phyloP scores from a whole-genome alignment of 1,284 basidiomycete species.

The Heterobasidion occidentale region DNA sequence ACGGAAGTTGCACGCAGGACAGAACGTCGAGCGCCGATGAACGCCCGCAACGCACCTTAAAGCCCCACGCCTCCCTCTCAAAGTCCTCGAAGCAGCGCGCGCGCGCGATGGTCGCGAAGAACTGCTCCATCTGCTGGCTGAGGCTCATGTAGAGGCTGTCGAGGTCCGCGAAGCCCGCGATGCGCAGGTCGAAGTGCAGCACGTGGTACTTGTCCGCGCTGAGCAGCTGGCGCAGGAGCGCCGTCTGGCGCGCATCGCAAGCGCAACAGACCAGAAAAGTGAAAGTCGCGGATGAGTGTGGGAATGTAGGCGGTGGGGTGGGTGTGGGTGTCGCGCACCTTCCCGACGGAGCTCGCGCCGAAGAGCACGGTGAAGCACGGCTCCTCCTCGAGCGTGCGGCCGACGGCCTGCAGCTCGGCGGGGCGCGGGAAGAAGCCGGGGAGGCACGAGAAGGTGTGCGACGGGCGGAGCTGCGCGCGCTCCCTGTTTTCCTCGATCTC shows the following conservation, averaged over 20 bases:
- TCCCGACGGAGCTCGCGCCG: conserved; percentile 75
- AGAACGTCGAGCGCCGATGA: background rate
- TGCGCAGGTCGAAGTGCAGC: conserved; percentile 76
- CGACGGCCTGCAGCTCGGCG: conserved; percentile 55
- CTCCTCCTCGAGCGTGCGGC: conserved; percentile 57
- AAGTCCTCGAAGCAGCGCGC: conserved; percentile 64
- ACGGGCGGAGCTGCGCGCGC: conserved; percentile 57
- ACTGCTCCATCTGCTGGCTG: conserved; percentile 74
- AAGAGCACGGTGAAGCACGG: conserved; percentile 76
- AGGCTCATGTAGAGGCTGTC: conserved; percentile 67
- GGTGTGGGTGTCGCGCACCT: conserved; percentile 35
- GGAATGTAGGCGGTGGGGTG: background rate
- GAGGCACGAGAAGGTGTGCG: conserved; percentile 70
- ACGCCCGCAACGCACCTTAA: conserved; percentile 45
- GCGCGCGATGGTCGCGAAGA: conserved; percentile 58
- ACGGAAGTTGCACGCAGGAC: background rate
- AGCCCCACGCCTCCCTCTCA: conserved; percentile 65
- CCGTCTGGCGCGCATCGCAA: conserved; percentile 39
- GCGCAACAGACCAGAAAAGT: conserved; percentile 1
- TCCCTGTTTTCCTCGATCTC: conserved; percentile 65
- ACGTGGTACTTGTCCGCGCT: conserved; percentile 63
- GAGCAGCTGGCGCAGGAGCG: conserved; percentile 69
- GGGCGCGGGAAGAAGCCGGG: conserved; percentile 67
- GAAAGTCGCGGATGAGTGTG: background rate
- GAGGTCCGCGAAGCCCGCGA: conserved; percentile 77